These are phyloP conservation scores for Parathielavia hyrcaniae DNA, from an alignment of 495 filamentous ascomycete genomes.

Conservation along the genomic window DNA sequence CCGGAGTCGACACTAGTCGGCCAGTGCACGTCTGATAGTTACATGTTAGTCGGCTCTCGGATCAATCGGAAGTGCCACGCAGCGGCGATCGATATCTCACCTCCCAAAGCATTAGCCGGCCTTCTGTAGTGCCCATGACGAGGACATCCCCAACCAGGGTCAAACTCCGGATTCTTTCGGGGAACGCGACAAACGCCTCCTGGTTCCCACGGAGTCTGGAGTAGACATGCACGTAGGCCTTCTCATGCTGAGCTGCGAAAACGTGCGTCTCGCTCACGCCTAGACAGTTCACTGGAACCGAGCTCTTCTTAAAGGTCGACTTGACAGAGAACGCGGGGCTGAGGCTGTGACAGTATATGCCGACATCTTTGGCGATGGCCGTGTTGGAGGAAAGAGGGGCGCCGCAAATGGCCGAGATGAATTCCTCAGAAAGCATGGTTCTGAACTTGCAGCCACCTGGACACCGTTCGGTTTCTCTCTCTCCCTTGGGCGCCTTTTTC, in stretches of 20 bases:
- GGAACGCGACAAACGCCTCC: slow-evolving; percentile 79
- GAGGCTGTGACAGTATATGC: slow-evolving; percentile 77
- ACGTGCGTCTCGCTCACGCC: slow-evolving; percentile 78
- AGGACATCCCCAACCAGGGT: slow-evolving; percentile 59
- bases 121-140: slow-evolving; percentile 77
- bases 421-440: slow-evolving; percentile 72
- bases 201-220: slow-evolving; percentile 74
- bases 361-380: slow-evolving; percentile 65
- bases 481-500: too few relatives aligned
- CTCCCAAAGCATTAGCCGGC: slow-evolving; percentile 89
- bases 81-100: slow-evolving; percentile 39
- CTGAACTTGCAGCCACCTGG: background rate
- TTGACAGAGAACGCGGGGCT: slow-evolving; percentile 66
- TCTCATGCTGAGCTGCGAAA: slow-evolving; percentile 84
- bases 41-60: slow-evolving; percentile 15
- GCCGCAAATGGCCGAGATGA: slow-evolving; percentile 66
- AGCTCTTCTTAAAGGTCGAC: slow-evolving; percentile 87
- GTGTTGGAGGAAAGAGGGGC: slow-evolving; percentile 58
- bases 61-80: background rate
- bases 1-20: slow-evolving; percentile 77
- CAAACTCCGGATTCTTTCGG: slow-evolving; percentile 73
- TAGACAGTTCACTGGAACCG: slow-evolving; percentile 66
- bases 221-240: slow-evolving; percentile 89
- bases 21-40: slow-evolving; percentile 68
- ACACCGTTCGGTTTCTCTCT: too few relatives aligned